phyloP scores from a whole-genome alignment of 768 basidiomycete genomes.

The Lentinus brumalis region DNA sequence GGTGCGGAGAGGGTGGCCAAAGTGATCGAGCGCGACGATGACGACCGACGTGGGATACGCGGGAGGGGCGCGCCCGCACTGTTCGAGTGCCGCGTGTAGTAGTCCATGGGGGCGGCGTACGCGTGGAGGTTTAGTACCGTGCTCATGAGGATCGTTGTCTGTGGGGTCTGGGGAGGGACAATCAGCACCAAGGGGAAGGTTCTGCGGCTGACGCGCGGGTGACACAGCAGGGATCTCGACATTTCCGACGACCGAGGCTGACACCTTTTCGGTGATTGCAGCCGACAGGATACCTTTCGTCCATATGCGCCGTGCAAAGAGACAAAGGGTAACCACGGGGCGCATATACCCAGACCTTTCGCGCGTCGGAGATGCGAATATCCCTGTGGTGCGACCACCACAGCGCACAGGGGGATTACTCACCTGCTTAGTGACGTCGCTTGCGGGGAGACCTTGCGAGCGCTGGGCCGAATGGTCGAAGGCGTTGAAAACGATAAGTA shows the following conservation, averaged over 20 bases:
- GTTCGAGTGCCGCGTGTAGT: constrained; percentile 44
- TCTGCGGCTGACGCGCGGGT: constrained; percentile 1
- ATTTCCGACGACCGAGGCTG: no score
- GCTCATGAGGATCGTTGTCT: constrained; percentile 18
- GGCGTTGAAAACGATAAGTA: constrained; percentile 17
- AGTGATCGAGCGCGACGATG: constrained; percentile 18
- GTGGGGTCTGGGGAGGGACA: constrained; percentile 10
- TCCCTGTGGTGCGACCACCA: neutral
- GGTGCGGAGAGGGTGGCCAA: constrained; percentile 16
- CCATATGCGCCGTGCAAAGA: no score
- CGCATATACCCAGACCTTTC: no score
- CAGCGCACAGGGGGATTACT: neutral
- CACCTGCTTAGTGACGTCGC: constrained; percentile 16
- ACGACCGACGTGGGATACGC: constrained; percentile 56
- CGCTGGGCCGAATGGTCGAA: constrained; percentile 9
- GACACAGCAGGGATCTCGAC: neutral
- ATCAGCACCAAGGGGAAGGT: neutral
- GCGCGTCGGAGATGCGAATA: no score
- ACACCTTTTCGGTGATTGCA: no score
- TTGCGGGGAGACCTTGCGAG: neutral
- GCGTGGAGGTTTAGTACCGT: constrained; percentile 14
- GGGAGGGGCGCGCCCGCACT: constrained; percentile 63
- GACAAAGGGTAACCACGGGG: no score
- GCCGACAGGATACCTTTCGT: no score
- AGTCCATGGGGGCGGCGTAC: constrained; percentile 22